Evolutionary conservation across 306 rosid species (phyloP), one percentile per base, ranked within the genome.

Genomic region (Castanea mollissima): DNA sequence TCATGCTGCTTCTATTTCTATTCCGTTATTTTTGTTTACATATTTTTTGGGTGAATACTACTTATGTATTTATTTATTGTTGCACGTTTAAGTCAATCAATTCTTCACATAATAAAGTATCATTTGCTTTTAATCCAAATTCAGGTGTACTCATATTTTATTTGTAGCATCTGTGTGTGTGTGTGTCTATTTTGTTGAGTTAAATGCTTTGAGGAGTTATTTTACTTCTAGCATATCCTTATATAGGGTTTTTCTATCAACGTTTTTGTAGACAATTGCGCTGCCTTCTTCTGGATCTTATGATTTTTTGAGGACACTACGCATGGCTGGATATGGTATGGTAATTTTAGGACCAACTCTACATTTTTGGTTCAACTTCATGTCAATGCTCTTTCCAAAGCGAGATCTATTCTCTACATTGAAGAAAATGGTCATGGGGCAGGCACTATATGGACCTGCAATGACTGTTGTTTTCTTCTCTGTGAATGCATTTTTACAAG

Each of bases 301-400:
- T 81, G 91, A 95, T 89, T 59, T 83, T 41, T 31, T 89, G 78
- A 91, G 99, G 88, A 92, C 96, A 55, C 78, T 86, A 62, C 94
- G 99, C 38, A 95, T 92, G 99, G 96, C 93, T 15, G 93, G 92
- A 75, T 92, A 95, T 78, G 99, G 98, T 68, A 21, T 91, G 93
- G 3, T 95, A 69, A 34, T 95, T 77, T 82, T 95, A 80, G 99
- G 99, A 74, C 99, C 99, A 15, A 34, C 96, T 14, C 84, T 92
- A 76, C 99, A 92, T 89, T 91, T 87, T 73, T 95, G 98, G 99
- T 93, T 91, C 87, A 91, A 95, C 91, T 86, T 92, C 62, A 80
- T 95, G 91, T 93, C 98, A 25, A 85, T 82, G 80, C 85, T 78
- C 71, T 92, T 81, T 77, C 99, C 99, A 10, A 73, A 78, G 82